These are phyloP conservation scores for Lactarius evosmus DNA, from an alignment of 768 basidiomycete species.

Conservation along the genomic window DNA sequence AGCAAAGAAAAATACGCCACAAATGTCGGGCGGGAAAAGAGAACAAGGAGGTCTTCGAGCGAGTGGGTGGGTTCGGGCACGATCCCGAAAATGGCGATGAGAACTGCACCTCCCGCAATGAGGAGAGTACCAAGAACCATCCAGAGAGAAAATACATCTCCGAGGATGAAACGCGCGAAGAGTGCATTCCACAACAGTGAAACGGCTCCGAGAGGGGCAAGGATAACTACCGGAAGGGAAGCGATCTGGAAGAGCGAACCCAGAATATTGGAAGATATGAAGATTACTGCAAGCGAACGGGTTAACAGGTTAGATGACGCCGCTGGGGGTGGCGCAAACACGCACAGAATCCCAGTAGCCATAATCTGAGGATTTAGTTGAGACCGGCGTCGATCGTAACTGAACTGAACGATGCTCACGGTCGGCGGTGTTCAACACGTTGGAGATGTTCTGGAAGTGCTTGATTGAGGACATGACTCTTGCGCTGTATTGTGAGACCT, in stretches of 20 bases:
- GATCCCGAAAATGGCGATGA: constrained; percentile 90
- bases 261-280: constrained; percentile 83
- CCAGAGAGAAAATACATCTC: constrained; percentile 80
- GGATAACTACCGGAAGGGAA: constrained; percentile 89
- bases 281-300: constrained; percentile 46
- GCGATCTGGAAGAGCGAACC: constrained; percentile 92
- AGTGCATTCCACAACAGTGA: constrained; percentile 94
- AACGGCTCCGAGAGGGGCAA: constrained; percentile 90
- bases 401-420: constrained; percentile 47
- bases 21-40: constrained; percentile 76
- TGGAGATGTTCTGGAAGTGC: constrained; percentile 59
- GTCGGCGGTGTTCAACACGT: constrained; percentile 71
- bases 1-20: constrained; percentile 78
- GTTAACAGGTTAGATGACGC: constrained; percentile 4
- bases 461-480: constrained; percentile 87
- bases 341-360: constrained; percentile 78
- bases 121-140: constrained; percentile 84
- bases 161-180: constrained; percentile 80
- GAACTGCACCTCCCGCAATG: constrained; percentile 83
- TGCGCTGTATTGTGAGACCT: constrained; percentile 89
- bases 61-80: constrained; percentile 85
- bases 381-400: constrained; percentile 12
- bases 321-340: constrained; percentile 19
- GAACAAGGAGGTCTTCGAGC: constrained; percentile 74
- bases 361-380: constrained; percentile 49